phyloP scores from a whole-genome alignment of 768 basidiomycete genomes.

The Termitomyces sp. region DNA sequence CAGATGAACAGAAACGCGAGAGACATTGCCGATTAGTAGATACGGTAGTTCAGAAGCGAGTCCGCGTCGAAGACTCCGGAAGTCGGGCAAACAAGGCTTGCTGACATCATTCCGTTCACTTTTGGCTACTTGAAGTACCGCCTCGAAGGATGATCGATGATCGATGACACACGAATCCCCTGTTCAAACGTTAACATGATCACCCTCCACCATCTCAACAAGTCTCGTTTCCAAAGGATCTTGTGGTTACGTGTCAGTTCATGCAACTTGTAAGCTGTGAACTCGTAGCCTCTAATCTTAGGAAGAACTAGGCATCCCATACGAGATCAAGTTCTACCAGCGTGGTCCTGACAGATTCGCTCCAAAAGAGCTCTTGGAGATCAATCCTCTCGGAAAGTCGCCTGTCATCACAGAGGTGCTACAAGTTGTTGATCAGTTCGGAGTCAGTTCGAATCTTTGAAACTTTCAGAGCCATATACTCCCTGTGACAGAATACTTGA shows the following conservation, averaged over 20 bases:
- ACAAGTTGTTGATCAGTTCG: conserved; percentile 22
- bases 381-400: conserved; percentile 38
- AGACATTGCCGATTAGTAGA: not conserved
- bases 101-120: not conserved
- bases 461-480: too few species aligned
- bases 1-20: not conserved
- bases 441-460: too few species aligned
- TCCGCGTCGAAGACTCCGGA: not conserved
- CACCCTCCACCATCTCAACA: too few species aligned
- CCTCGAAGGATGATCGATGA: too few species aligned
- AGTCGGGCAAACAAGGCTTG: not conserved
- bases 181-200: too few species aligned
- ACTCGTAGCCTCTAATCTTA: too few species aligned
- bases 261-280: too few species aligned
- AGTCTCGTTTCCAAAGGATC: too few species aligned
- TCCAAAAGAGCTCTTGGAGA: conserved; percentile 30
- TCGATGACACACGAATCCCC: too few species aligned
- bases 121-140: too few species aligned
- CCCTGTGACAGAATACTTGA: too few species aligned
- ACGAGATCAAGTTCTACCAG: conserved; percentile 35
- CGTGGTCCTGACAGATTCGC: conserved; percentile 25
- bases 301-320: conserved; percentile 25
- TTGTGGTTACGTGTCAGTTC: too few species aligned
- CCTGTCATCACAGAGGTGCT: conserved; percentile 28
- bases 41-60: not conserved